These are phyloP conservation scores for Chlorella sp. DNA, from an alignment of 139 green algal species.

Conservation along the genomic window DNA sequence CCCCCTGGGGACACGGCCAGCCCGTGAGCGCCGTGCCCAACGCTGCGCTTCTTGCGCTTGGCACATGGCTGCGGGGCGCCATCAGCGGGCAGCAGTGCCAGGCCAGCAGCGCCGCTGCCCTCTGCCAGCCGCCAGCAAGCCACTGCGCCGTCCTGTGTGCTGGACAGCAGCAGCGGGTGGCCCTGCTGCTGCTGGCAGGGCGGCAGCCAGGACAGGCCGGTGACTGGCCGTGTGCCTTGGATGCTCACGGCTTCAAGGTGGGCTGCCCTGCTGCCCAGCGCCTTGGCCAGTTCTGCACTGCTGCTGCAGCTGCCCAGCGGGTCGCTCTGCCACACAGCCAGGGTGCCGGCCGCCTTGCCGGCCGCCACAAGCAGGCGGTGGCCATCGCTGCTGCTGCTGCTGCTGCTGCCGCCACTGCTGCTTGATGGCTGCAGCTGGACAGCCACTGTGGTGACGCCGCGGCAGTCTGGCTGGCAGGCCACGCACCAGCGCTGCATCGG, in stretches of 20 bases:
- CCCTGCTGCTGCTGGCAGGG: conserved; percentile 20
- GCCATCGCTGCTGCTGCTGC: neutral
- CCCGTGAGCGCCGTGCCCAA: conserved; percentile 32
- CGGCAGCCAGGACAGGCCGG: conserved; percentile 29
- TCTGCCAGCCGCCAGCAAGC: neutral
- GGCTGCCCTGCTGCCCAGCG: neutral
- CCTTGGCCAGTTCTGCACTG: neutral
- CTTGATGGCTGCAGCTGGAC: neutral
- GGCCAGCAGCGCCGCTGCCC: neutral
- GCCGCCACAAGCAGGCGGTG: conserved; percentile 22
- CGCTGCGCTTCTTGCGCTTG: conserved; percentile 2
- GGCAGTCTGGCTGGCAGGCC: conserved; percentile 5
- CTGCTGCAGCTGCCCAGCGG: neutral
- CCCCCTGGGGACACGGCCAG: conserved; percentile 37
- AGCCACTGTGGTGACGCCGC: neutral
- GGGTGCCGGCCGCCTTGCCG: conserved; percentile 15
- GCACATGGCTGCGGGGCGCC: conserved; percentile 2
- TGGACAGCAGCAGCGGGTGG: conserved; percentile 10
- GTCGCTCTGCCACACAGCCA: conserved; percentile 19
- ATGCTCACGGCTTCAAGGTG: neutral
- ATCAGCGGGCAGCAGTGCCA: neutral
- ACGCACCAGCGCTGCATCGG: conserved; percentile 19
- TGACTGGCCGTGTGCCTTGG: conserved; percentile 16
- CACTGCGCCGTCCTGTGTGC: conserved; percentile 3
- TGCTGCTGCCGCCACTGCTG: neutral